A percentile compares a stretch with the other conserved stretches of the same genome.
Evolutionary conservation across 495 filamentous ascomycete genomes (phyloP).

Genomic region (Neurospora africana): DNA sequence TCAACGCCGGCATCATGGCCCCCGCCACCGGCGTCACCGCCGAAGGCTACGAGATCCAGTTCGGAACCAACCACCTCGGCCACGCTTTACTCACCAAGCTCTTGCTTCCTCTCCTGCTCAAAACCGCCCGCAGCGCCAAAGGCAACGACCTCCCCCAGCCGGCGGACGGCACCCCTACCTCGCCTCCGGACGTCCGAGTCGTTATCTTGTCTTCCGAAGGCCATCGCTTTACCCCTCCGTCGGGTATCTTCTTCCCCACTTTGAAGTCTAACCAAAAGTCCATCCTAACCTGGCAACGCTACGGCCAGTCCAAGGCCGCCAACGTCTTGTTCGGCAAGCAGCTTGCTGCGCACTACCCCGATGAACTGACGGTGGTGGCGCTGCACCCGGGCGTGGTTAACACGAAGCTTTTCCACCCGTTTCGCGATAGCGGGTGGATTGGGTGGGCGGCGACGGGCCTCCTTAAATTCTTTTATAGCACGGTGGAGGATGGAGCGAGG

Average conservation of each 20-base stretch:
- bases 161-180: constrained; percentile 15
- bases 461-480: constrained; percentile 16
- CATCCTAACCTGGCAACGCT: constrained; percentile 34
- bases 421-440: constrained; percentile 3
- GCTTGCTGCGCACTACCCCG: constrained; percentile 47
- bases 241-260: constrained; percentile 27
- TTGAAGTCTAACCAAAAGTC: constrained; percentile 29
- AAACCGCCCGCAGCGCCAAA: constrained; percentile 34
- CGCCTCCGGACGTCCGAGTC: constrained; percentile 30
- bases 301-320: constrained; percentile 57
- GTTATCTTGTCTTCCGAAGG: constrained; percentile 28
- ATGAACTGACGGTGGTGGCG: constrained; percentile 40
- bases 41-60: constrained; percentile 61
- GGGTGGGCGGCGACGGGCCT: background rate
- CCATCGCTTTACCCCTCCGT: constrained; percentile 23
- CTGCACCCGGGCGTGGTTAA: constrained; percentile 58
- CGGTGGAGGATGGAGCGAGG: constrained; percentile 37
- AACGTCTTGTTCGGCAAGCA: constrained; percentile 56
- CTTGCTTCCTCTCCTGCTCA: constrained; percentile 47
- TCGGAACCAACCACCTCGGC: constrained; percentile 63
- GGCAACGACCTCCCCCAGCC: constrained; percentile 18
- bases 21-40: constrained; percentile 38
- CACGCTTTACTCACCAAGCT: constrained; percentile 56
- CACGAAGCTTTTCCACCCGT: constrained; percentile 38
- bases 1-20: constrained; percentile 62